Base-by-base conservation (phyloP, 106 monocot genomes). In the Acorus calamus region DNA sequence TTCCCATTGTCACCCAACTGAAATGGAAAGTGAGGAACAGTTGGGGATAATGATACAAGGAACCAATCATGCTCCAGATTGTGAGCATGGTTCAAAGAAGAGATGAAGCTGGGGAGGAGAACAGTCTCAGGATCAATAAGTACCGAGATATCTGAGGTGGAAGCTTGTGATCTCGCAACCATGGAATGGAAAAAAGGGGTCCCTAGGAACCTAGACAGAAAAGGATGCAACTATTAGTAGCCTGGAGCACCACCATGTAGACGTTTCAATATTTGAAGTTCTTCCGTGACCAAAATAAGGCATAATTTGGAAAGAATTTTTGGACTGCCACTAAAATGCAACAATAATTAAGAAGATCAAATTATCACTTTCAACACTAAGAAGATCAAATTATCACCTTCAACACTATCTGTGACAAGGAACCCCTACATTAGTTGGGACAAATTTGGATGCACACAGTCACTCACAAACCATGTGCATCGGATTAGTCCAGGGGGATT, bases 151-250 rank as follows among this genome's bases (percentile, higher is more conserved):
- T 76, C 83, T 58, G 92, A 79, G 57, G 12, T 14, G 69, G 76
- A 62, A 79, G 69, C 70, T 59, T 86, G 98, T 14, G 78, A 57
- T 64, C 88, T 87, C 46, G 85, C 73, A 68, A 98, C 60, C 85
- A 98, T 83, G 63, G 83, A 91, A 71, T 88, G 87, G 68, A 98
- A 98, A 64, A 88, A 85, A 60, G 98, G 98, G 44, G 81, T 86
- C 13, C 92, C 98, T 53, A 77, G 14, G 67, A 98, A 98, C 69
- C 92, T 98, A 78, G 57, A 78, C 28, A 28, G 28, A 66, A 12
- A 66, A 60, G 55, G 59, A 50, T 28, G 28, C 13, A 56, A 9
- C 42, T 50, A 41, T 52, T 55, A 6, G 14, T 13, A 4, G 52
- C 48, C 13, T 47, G 11, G 8, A 7, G 14, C 42, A 13, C 64